Percentiles rank a stretch among this genome's conserved stretches.
phyloP scores from a whole-genome alignment of 1,284 basidiomycete genomes.

The Ganoderma lingzhi region DNA sequence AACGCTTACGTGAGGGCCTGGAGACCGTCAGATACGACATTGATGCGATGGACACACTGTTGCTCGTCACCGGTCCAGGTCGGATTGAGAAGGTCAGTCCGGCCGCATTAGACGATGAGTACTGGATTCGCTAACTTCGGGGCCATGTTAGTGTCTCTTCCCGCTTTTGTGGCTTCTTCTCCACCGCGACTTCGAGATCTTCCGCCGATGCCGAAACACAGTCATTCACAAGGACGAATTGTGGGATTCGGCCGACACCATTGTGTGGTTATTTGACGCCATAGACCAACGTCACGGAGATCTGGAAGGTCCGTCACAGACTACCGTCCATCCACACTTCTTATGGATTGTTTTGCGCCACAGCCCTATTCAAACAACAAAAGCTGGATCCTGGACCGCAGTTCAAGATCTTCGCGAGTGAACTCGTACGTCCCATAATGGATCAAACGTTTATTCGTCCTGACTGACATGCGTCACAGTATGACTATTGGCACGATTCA shows the following conservation, averaged over 20 bases:
- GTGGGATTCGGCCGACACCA: constrained; percentile 31
- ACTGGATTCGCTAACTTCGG: no score
- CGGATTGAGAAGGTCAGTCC: constrained; percentile 32
- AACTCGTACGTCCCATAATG: constrained; percentile 34
- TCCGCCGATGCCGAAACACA: constrained; percentile 21
- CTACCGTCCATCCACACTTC: not conserved
- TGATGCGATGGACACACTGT: constrained; percentile 32
- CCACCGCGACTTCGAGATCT: constrained; percentile 26
- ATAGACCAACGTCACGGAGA: constrained; percentile 20
- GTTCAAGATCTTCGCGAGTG: constrained; percentile 38
- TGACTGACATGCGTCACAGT: not conserved
- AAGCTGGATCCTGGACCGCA: constrained; percentile 36
- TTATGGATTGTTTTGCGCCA: not conserved
- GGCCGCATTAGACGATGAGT: no score
- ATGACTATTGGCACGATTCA: constrained; percentile 22
- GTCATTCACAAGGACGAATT: constrained; percentile 35
- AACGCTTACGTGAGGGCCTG: constrained; percentile 26
- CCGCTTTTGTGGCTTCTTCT: constrained; percentile 31
- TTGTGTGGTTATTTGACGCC: constrained; percentile 24
- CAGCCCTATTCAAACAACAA: constrained; percentile 47
- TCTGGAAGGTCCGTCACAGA: constrained; percentile 13
- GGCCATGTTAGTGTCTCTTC: constrained; percentile 40
- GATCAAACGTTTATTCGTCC: not conserved
- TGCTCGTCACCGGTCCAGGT: constrained; percentile 29
- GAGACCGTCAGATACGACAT: constrained; percentile 30